Evolutionary conservation across 2,329 filamentous ascomycete genomes (phyloP).

Genomic region (Neonectria punicea): DNA sequence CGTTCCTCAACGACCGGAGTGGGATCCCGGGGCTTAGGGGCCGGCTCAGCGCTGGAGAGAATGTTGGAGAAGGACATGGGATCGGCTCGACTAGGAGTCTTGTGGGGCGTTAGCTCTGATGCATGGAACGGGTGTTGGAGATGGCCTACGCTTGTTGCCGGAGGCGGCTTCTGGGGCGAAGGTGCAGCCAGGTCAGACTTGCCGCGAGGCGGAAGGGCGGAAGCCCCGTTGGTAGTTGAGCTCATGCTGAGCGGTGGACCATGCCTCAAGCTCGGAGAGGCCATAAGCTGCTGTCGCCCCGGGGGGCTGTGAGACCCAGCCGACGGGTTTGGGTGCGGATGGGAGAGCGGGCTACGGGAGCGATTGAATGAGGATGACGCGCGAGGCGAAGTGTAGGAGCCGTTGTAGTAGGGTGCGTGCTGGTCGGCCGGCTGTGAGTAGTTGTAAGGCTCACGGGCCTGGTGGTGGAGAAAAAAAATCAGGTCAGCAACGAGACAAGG

Average conservation of each 20-base stretch:
- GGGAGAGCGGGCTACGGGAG: slow-evolving; percentile 62
- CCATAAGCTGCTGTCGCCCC: slow-evolving; percentile 52
- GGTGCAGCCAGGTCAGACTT: slow-evolving; percentile 54
- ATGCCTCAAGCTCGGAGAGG: slow-evolving; percentile 61
- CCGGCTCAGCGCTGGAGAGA: slow-evolving; percentile 80
- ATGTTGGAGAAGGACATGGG: slow-evolving; percentile 98
- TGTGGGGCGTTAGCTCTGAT: slow-evolving; percentile 26
- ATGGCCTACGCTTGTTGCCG: slow-evolving; percentile 51
- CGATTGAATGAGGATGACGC: slow-evolving; percentile 53
- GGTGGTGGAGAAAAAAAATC: slow-evolving; percentile 41
- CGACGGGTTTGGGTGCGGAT: slow-evolving; percentile 59
- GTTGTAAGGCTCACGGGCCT: slow-evolving; percentile 63
- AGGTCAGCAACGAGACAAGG: slow-evolving; percentile 40
- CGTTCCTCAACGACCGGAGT: slow-evolving; percentile 52
- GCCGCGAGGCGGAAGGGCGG: slow-evolving; percentile 49
- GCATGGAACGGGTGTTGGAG: slow-evolving; percentile 8
- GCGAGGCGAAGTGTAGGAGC: slow-evolving; percentile 60
- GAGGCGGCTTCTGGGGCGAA: slow-evolving; percentile 53
- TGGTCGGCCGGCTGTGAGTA: slow-evolving; percentile 58
- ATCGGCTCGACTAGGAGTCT: slow-evolving; percentile 81
- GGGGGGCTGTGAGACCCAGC: slow-evolving; percentile 57
- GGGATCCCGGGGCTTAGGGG: slow-evolving; percentile 62
- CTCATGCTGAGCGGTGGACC: slow-evolving; percentile 51
- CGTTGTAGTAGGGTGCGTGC: slow-evolving; percentile 60
- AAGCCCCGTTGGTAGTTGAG: slow-evolving; percentile 54